Evolutionary conservation across 495 filamentous ascomycete species (phyloP).

Genomic region (Penicillium riverlandense): DNA sequence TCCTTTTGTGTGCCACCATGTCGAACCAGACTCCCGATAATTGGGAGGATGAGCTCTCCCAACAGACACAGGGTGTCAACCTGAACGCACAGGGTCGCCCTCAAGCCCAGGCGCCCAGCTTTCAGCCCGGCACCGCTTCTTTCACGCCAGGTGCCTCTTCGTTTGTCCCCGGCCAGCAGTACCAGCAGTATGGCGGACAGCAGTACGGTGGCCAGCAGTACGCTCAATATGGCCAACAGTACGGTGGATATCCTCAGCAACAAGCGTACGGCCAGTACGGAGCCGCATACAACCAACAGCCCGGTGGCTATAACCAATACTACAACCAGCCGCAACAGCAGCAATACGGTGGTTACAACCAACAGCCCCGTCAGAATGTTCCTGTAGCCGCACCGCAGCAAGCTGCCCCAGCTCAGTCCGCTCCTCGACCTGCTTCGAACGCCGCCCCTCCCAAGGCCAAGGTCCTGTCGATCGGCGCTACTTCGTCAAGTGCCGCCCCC

Average conservation of each 20-base stretch:
- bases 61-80: slow-evolving; percentile 78
- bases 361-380: slow-evolving; percentile 31
- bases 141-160: slow-evolving; percentile 73
- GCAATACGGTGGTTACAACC: slow-evolving; percentile 42
- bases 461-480: slow-evolving; percentile 28
- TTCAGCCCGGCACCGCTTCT: slow-evolving; percentile 31
- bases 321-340: slow-evolving; percentile 41
- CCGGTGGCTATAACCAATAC: slow-evolving; percentile 51
- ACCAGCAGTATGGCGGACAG: slow-evolving; percentile 36
- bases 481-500: slow-evolving; percentile 43
- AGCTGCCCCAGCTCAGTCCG: slow-evolving; percentile 23
- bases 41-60: slow-evolving; percentile 92
- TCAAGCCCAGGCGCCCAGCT: slow-evolving; percentile 47
- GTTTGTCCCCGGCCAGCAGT: slow-evolving; percentile 72
- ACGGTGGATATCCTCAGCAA: slow-evolving; percentile 47
- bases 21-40: slow-evolving; percentile 72
- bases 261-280: slow-evolving; percentile 41
- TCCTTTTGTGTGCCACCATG: slow-evolving; percentile 47
- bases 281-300: slow-evolving; percentile 33
- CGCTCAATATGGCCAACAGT: slow-evolving; percentile 43
- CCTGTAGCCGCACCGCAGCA: slow-evolving; percentile 51
- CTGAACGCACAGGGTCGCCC: slow-evolving; percentile 74
- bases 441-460: slow-evolving; percentile 29
- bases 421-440: slow-evolving; percentile 23
- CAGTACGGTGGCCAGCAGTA: slow-evolving; percentile 20